Base-by-base conservation (phyloP, 1,284 basidiomycete genomes). In the Ceratobasidium sp. region DNA sequence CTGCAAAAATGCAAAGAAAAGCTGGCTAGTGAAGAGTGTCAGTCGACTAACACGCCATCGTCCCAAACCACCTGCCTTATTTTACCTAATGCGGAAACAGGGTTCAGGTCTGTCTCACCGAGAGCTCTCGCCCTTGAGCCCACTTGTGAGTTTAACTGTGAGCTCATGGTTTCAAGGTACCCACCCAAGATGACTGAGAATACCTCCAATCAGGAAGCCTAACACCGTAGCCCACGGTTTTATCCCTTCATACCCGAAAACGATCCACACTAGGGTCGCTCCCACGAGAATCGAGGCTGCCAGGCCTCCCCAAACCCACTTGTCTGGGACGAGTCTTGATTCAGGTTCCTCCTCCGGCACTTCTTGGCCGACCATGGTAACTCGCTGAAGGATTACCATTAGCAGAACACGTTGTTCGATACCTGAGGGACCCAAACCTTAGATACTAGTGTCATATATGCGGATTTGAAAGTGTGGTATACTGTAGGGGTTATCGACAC, bases 51-150 rank as follows among this genome's bases (percentile, higher is more conserved):
- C 4, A 9, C 13, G 4, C 15, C 15, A 4, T 15, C 13, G 2
- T 65, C 17, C 34, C n/a, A 54, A n/a, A 13, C 17, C n/a, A 43
- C 32, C 19, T 22, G 54, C 71, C 71, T 95, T 79, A 98, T 93
- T 85, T 99, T 99, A 9, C 97, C 97, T 44, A 99, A 88, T 0
- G 96, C 97, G 51, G 94, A 96, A 44, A 98, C 95, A 0, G 95
- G 96, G 82, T 97, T 97, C 65, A 98, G 85, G 82, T 98, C 96
- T 6, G 96, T 98, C 84, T 97, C 95, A 66, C 96, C 96, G 32
- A 98, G 84, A 0, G 96, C 95, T 65, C 96, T 90, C 32, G 97
- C 96, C 19, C 94, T 95, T 56, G 22, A 80, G 25, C 73, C 37
- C 3, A 64, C 13, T 59, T 62, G 25, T 17, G 17, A 51, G 17